Percentiles rank a stretch among this genome's conserved stretches.
phyloP scores from a whole-genome alignment of 2,329 filamentous ascomycete species.

The Alternaria viburni region DNA sequence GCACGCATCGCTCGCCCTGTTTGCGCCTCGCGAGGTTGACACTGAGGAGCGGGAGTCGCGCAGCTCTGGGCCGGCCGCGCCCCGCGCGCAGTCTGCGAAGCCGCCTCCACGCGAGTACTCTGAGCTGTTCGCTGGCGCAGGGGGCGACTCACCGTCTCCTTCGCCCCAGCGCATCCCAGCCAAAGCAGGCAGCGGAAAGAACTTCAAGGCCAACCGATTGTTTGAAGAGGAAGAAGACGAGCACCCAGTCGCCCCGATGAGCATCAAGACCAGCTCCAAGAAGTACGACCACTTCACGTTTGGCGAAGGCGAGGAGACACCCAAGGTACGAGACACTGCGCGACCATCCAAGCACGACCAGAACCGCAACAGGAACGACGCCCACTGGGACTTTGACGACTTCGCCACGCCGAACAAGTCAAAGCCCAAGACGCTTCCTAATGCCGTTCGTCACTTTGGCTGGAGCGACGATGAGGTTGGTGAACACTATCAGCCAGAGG shows the following conservation, averaged over 20 bases:
- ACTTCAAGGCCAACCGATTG: constrained; percentile 61
- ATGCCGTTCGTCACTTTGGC: constrained; percentile 75
- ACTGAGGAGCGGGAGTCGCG: constrained; percentile 53
- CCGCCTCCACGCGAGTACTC: constrained; percentile 69
- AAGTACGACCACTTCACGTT: constrained; percentile 90
- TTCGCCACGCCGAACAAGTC: constrained; percentile 84
- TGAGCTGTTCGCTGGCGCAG: constrained; percentile 70
- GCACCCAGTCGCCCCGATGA: constrained; percentile 27
- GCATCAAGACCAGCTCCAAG: constrained; percentile 71
- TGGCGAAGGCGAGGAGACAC: constrained; percentile 62
- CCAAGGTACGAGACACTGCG: constrained; percentile 55
- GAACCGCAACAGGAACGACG: constrained; percentile 10
- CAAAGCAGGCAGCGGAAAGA: constrained; percentile 58
- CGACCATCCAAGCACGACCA: constrained; percentile 54
- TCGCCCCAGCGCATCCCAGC: constrained; percentile 51
- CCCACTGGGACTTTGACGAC: constrained; percentile 86
- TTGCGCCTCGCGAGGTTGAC: constrained; percentile 70
- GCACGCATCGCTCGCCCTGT: constrained; percentile 75
- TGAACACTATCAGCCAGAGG: constrained; percentile 27
- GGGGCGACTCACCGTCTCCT: constrained; percentile 47
- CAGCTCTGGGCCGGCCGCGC: constrained; percentile 60
- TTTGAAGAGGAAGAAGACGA: constrained; percentile 62
- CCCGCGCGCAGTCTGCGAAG: constrained; percentile 71
- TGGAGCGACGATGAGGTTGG: constrained; percentile 74
- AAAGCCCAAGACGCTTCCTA: constrained; percentile 65